Evolutionary conservation across 495 filamentous ascomycete species (phyloP), one percentile per base, ranked within the genome.

Genomic region (Penicillium macrosclerotiorum): DNA sequence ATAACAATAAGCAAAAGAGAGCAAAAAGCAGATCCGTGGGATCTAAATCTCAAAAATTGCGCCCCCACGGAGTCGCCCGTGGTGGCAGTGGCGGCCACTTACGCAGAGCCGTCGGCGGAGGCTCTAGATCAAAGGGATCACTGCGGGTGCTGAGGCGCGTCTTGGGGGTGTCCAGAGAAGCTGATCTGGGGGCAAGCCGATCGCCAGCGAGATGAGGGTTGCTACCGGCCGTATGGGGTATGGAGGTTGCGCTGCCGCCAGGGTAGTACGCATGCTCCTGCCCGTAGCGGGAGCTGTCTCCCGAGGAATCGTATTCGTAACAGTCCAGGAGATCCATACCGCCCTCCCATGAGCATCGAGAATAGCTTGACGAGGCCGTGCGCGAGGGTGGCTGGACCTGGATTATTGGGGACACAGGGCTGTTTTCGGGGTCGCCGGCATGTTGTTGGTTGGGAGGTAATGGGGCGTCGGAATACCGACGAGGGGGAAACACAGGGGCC

Each of bases 81-180:
- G 42, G 44, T 4, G 45, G 40, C 14, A 37, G 29, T n/a, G 47
- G 48, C 31, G 52, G 45, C 13, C 46, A 29, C 9, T 49, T 47
- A 16, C 52, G 47, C 27, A 53, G 20, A 4, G 41, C 47, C 16
- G 39, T 60, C 4, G 43, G 47, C 6, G 79, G 77, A 19, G 71
- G 64, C 38, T 85, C 81, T 1, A 85, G 63, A 51, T 86, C 83
- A 49, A 85, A 86, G 0, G 82, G 82, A 40, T 86, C 78, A 12
- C 81, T 85, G 44, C 81, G 80, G 9, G 52, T 51, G 19, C 66
- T 68, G n/a, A 45, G 48, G 7, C 59, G 57, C 25, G 24, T 48
- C 3, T 25, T 16, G 4, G 23, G 8, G n/a, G 30, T 17, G 8
- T 17, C 16, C 8, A 12, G 14, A 13, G 31, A 8, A 3, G 7